Evolutionary conservation across 176 grass and related monocot species (phyloP), one percentile per base, ranked within the genome.

Genomic region (Cenchrus fungigraminus): DNA sequence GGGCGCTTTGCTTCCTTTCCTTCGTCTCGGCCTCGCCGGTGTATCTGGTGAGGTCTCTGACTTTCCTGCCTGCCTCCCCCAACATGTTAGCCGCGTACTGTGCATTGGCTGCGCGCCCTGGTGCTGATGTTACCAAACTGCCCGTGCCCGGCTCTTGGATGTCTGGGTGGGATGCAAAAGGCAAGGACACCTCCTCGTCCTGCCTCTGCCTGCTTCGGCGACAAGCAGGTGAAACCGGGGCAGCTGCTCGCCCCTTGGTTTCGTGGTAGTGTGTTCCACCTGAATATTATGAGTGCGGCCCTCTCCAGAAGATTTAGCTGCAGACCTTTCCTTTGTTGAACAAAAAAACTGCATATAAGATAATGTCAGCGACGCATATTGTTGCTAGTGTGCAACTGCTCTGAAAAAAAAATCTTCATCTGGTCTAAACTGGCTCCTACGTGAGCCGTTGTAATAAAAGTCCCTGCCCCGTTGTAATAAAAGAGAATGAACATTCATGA

Each of bases 41-140:
- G 70, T 50, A 73, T 47, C 84, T 73, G 34, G 37, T 40, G 37
- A 4, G 37, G 54, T 50, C 22, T 12, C 7, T 4, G 20, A 57
- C 52, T 70, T 25, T 25, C 25, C 25, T 25, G 25, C 25, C 25
- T 25, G 25, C 25, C 25, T 25, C 25, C 25, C 25, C 25, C 25
- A 25, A 25, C 44, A 78, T 73, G 58, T 65, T 80, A 44, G 68
- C 85, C 68, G 47, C 84, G 22, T 55, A 44, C 45, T 1, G 15
- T 6, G 8, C 45, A 8, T 9, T 9, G 45, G 31, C 37, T 40
- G 47, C 15, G 6, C 49, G 42, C 43, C 9, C 53, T 3, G 8
- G 67, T 40, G 37, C 37, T 40, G 15, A 82, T 67, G 60, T 82
- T 59, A 72, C 80, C 67, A 46, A 82, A 82, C 54, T 82, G 53